A percentile compares a stretch with the other conserved stretches of the same genome.
These are phyloP conservation scores for Tetradesmus lagerheimii DNA, from an alignment of 139 green algal species.

Conservation along the genomic window DNA sequence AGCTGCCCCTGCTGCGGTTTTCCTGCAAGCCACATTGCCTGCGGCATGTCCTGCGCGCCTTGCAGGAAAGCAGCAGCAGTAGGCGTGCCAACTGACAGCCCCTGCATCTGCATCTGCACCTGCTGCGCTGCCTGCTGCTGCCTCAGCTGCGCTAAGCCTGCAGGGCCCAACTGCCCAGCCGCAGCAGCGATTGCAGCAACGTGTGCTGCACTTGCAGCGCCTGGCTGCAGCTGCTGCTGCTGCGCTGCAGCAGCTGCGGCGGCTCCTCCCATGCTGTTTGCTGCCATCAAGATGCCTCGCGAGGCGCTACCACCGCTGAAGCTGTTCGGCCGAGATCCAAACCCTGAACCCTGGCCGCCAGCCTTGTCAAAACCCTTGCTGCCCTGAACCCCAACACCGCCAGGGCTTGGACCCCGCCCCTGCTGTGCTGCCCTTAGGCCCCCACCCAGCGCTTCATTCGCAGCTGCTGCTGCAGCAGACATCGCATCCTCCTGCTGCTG, in stretches of 20 bases:
- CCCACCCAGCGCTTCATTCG: not conserved
- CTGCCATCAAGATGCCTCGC: constrained; percentile 28
- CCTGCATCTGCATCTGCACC: constrained; percentile 38
- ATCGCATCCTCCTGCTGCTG: constrained; percentile 29
- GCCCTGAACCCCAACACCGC: not conserved
- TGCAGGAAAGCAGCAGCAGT: not conserved
- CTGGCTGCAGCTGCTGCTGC: constrained; percentile 27
- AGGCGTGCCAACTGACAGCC: constrained; percentile 7
- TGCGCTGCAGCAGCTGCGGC: constrained; percentile 7
- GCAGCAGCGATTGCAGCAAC: not conserved
- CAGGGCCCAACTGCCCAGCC: not conserved
- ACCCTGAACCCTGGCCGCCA: not conserved
- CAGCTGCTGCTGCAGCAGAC: constrained; percentile 24
- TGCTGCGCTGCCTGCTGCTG: constrained; percentile 19
- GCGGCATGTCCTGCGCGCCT: constrained; percentile 7
- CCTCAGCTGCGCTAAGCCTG: not conserved
- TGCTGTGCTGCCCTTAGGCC: not conserved
- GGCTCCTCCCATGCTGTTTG: constrained; percentile 25
- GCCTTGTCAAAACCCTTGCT: constrained; percentile 15
- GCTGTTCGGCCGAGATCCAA: not conserved
- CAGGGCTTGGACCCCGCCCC: not conserved
- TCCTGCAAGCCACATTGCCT: constrained; percentile 28
- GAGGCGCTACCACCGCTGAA: constrained; percentile 5
- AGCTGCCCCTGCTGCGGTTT: constrained; percentile 37
- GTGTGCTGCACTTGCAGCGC: not conserved